Evolutionary conservation across 2,329 filamentous ascomycete species (phyloP).

Genomic region (Aspergillus amoenus): DNA sequence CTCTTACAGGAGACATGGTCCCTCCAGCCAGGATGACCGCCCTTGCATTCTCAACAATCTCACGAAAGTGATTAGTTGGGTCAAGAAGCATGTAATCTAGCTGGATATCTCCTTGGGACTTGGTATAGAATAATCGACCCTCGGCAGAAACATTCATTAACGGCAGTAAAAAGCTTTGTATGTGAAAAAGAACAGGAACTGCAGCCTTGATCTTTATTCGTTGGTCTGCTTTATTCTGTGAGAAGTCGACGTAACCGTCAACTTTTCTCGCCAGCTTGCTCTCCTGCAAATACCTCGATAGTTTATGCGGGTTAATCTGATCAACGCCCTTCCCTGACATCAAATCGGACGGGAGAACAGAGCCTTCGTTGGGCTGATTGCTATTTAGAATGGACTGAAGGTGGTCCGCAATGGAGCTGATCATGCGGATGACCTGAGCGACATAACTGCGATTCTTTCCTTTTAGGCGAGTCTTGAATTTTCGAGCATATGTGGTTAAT

Average conservation of each 20-base stretch:
- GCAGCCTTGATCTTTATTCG: constrained; percentile 29
- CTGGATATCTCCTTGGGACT: constrained; percentile 50
- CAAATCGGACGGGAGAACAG: constrained; percentile 69
- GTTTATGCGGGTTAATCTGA: constrained; percentile 89
- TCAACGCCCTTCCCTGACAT: constrained; percentile 84
- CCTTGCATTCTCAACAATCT: constrained; percentile 78
- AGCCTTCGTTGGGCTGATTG: constrained; percentile 57
- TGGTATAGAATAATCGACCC: constrained; percentile 60
- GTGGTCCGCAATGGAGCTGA: constrained; percentile 74
- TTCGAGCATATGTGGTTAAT: constrained; percentile 77
- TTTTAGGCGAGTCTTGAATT: constrained; percentile 84
- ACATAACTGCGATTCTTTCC: constrained; percentile 90
- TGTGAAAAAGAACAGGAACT: constrained; percentile 60
- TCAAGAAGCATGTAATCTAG: constrained; percentile 88
- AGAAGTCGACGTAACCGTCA: constrained; percentile 75
- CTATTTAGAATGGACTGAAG: constrained; percentile 54
- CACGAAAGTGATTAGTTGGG: constrained; percentile 85
- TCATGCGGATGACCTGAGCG: constrained; percentile 77
- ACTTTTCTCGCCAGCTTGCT: constrained; percentile 94
- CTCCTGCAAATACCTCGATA: constrained; percentile 83
- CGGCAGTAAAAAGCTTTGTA: constrained; percentile 70
- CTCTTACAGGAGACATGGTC: constrained; percentile 81
- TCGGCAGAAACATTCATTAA: constrained; percentile 80
- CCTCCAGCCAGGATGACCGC: constrained; percentile 90
- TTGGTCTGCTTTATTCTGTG: constrained; percentile 51